phyloP scores from a whole-genome alignment of 1,139 yeast genomes.

The Taphrina populina region DNA sequence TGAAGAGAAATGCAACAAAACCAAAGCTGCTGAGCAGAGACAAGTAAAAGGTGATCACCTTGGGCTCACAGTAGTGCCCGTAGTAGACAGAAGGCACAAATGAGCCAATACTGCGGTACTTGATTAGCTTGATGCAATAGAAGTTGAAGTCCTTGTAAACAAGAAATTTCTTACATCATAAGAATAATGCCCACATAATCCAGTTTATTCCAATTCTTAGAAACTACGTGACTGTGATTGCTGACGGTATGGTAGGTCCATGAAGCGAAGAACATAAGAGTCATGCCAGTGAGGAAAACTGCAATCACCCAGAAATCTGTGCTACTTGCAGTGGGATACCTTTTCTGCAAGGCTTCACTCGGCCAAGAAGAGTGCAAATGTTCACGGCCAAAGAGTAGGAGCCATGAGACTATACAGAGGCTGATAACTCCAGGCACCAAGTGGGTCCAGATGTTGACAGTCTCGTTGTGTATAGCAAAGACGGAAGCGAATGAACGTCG shows the following conservation, averaged over 20 bases:
- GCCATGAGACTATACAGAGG: background rate
- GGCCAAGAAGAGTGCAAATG: background rate
- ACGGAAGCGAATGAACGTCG: slow-evolving; percentile 57
- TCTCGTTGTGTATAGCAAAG: slow-evolving; percentile 74
- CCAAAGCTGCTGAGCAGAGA: slow-evolving; percentile 59
- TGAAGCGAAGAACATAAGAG: slow-evolving; percentile 66
- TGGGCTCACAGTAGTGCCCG: slow-evolving; percentile 58
- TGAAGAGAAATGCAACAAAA: slow-evolving; percentile 59
- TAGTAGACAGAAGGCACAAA: slow-evolving; percentile 69
- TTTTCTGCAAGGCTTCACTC: background rate
- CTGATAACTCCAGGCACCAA: slow-evolving; percentile 55
- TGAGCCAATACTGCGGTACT: slow-evolving; percentile 53
- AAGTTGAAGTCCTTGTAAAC: too few relatives aligned
- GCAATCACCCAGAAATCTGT: slow-evolving; percentile 51
- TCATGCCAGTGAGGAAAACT: slow-evolving; percentile 55
- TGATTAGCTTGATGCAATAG: too few relatives aligned
- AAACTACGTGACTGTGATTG: slow-evolving; percentile 64
- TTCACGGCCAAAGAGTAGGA: background rate
- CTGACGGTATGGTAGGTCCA: slow-evolving; percentile 76
- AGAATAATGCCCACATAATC: slow-evolving; percentile 86
- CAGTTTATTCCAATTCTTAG: slow-evolving; percentile 69
- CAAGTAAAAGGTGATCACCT: slow-evolving; percentile 51
- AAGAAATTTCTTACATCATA: slow-evolving; percentile 54
- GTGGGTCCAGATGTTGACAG: slow-evolving; percentile 79
- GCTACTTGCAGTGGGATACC: slow-evolving; percentile 36